A percentile compares a stretch with the other conserved stretches of the same genome.
Evolutionary conservation across 129 eudicot genomes (phyloP).

Genomic region (Lactuca saligna): DNA sequence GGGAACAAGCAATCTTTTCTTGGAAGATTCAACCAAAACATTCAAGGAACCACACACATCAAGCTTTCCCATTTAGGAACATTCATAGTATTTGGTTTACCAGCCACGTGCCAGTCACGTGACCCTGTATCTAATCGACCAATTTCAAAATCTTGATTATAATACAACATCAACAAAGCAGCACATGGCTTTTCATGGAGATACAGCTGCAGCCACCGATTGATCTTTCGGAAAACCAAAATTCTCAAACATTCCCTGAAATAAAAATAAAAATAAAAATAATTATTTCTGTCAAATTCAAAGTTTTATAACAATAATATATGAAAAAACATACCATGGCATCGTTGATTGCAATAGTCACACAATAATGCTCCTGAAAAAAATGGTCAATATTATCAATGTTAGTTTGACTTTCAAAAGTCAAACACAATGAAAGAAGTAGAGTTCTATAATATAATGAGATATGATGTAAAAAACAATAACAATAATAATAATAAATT

Average conservation of each 20-base stretch:
- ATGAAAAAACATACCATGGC: slow-evolving; percentile 54
- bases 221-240: slow-evolving; percentile 72
- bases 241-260: slow-evolving; percentile 72
- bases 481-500: no score
- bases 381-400: neutral
- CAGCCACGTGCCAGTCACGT: slow-evolving; percentile 41
- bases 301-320: neutral
- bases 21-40: slow-evolving; percentile 18
- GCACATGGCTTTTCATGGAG: slow-evolving; percentile 37
- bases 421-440: neutral
- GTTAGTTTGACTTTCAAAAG: slow-evolving; percentile 8
- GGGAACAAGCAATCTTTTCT: slow-evolving; percentile 3
- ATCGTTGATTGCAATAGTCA: slow-evolving; percentile 78
- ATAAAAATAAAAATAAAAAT: slow-evolving; percentile 14
- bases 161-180: slow-evolving; percentile 14
- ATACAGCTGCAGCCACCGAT: slow-evolving; percentile 31
- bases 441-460: neutral
- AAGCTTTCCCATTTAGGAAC: slow-evolving; percentile 3
- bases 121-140: slow-evolving; percentile 10
- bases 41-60: slow-evolving; percentile 11
- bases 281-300: neutral
- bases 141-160: slow-evolving; percentile 1
- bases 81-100: neutral
- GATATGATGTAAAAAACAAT: neutral
- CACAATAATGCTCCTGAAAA: slow-evolving; percentile 98